Evolutionary conservation across 2,329 filamentous ascomycete species (phyloP).

Genomic region (Tolypocladium tundrense): DNA sequence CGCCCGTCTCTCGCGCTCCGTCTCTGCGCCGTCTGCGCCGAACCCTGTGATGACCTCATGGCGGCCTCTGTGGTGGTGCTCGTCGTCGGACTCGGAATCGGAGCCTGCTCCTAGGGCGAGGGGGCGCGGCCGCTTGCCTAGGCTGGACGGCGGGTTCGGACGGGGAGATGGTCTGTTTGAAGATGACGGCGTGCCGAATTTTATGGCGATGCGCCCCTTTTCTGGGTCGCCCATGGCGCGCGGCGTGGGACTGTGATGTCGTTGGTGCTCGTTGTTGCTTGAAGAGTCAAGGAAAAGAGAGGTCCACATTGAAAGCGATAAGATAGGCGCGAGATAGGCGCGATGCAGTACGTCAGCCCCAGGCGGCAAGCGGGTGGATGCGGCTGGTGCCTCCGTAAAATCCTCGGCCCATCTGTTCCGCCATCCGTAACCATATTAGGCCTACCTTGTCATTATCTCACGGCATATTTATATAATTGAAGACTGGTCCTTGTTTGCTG

Average conservation of each 20-base stretch:
- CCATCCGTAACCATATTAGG: too few species aligned
- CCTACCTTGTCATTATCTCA: not conserved
- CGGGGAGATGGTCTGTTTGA: constrained; percentile 14
- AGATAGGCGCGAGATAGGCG: not conserved
- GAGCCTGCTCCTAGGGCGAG: constrained; percentile 31
- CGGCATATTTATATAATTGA: not conserved
- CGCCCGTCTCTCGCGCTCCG: constrained; percentile 24
- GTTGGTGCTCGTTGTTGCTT: not conserved
- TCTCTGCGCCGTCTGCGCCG: constrained; percentile 31
- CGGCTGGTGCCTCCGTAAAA: not conserved
- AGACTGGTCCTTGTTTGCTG: not conserved
- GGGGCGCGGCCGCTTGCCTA: constrained; percentile 38
- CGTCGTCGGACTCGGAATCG: constrained; percentile 30
- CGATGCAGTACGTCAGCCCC: not conserved
- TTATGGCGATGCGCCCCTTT: constrained; percentile 37
- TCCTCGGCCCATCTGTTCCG: not conserved
- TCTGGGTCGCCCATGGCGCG: constrained; percentile 26
- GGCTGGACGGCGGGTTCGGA: constrained; percentile 26
- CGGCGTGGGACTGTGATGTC: constrained; percentile 1
- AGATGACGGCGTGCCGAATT: constrained; percentile 26
- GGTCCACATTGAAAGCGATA: constrained; percentile 1
- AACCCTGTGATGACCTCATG: constrained; percentile 42
- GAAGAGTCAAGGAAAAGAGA: not conserved
- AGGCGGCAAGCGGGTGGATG: not conserved
- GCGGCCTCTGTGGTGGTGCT: constrained; percentile 15